phyloP scores from a whole-genome alignment of 2,329 filamentous ascomycete genomes.

The Fusarium metavorans region DNA sequence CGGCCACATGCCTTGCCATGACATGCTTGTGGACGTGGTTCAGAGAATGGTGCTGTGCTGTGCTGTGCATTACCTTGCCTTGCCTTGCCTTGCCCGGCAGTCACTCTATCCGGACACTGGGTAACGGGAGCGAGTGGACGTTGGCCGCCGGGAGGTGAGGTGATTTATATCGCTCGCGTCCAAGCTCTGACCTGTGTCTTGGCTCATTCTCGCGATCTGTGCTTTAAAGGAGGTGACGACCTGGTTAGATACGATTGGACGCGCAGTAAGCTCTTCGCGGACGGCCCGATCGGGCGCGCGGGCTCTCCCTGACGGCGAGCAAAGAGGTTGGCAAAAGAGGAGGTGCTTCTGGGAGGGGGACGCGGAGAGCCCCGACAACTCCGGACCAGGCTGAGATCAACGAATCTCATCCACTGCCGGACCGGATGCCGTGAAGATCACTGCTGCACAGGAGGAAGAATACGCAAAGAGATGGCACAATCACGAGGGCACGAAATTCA shows the following conservation, averaged over 20 bases:
- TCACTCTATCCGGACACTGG: slow-evolving; percentile 13
- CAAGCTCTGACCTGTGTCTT: neutral
- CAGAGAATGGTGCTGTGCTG: slow-evolving; percentile 1
- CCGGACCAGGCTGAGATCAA: slow-evolving; percentile 26
- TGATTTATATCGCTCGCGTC: slow-evolving; percentile 14
- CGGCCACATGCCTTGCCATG: slow-evolving; percentile 7
- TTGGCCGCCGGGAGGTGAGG: slow-evolving; percentile 1
- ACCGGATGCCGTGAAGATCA: slow-evolving; percentile 22
- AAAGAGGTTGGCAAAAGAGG: neutral
- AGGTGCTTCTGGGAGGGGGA: slow-evolving; percentile 8
- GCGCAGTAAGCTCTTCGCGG: neutral
- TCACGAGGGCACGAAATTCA: neutral
- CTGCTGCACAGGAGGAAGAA: slow-evolving; percentile 1
- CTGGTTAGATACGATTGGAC: neutral
- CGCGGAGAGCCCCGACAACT: slow-evolving; percentile 35
- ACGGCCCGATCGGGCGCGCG: slow-evolving; percentile 4
- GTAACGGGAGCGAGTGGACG: neutral
- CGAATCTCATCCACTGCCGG: slow-evolving; percentile 31
- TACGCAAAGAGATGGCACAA: slow-evolving; percentile 2
- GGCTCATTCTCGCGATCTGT: neutral
- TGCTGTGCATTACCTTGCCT: neutral
- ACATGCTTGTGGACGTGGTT: neutral
- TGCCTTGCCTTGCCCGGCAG: neutral
- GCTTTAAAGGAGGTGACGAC: neutral
- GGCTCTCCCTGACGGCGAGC: neutral